A percentile compares a stretch with the other conserved stretches of the same genome.
Evolutionary conservation across 495 filamentous ascomycete species (phyloP).

Genomic region (Penicillium antarcticum): DNA sequence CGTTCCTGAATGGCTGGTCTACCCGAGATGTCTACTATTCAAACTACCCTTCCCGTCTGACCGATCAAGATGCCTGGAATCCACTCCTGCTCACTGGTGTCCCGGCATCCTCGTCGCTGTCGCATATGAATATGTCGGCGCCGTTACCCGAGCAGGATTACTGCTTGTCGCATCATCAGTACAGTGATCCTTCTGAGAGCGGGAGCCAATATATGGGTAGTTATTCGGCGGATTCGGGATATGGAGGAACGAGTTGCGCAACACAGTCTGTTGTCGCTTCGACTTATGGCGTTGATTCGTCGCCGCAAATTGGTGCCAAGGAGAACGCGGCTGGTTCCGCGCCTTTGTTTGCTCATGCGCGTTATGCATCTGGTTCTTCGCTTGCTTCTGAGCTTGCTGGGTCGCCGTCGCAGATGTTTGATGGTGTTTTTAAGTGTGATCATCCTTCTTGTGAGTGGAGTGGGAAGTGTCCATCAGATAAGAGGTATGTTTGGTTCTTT

Average conservation of each 20-base stretch:
- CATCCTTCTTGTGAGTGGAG: conserved; percentile 35
- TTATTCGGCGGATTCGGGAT: conserved; percentile 60
- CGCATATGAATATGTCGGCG: conserved; percentile 15
- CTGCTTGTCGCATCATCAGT: conserved; percentile 26
- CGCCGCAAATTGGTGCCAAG: conserved; percentile 20
- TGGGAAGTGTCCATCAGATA: conserved; percentile 42
- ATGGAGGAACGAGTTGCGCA: conserved; percentile 49
- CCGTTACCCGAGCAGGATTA: conserved; percentile 20
- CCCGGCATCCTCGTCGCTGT: conserved; percentile 14
- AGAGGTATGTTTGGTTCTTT: conserved; percentile 24
- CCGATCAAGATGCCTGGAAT: conserved; percentile 38
- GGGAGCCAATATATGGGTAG: conserved; percentile 50
- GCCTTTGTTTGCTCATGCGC: conserved; percentile 12
- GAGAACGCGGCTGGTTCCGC: conserved; percentile 26
- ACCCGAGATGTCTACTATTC: conserved; percentile 21
- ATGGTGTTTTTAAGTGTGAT: conserved; percentile 30
- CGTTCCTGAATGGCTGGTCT: conserved; percentile 21
- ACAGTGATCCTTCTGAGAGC: conserved; percentile 49
- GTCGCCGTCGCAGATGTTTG: conserved; percentile 18
- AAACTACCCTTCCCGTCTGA: conserved; percentile 24
- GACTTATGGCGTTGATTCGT: conserved; percentile 28
- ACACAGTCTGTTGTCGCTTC: conserved; percentile 43
- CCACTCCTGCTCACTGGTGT: conserved; percentile 37
- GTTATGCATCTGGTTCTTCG: conserved; percentile 2
- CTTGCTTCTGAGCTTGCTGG: conserved; percentile 15